phyloP scores from a whole-genome alignment of 1,139 yeast genomes.

The Protomyces macrosporus region DNA sequence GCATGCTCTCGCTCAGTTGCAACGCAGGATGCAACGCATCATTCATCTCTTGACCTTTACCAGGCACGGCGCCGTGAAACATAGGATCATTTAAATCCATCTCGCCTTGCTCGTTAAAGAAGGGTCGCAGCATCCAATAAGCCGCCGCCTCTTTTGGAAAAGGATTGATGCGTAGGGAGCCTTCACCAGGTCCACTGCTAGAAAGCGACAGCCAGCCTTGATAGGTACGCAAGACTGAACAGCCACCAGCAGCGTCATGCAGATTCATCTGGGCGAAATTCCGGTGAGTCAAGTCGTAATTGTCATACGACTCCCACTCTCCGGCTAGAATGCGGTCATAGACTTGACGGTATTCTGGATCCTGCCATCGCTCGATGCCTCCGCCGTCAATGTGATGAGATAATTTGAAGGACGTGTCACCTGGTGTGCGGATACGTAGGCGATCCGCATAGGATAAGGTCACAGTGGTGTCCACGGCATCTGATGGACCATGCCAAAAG shows the following conservation, averaged over 20 bases:
- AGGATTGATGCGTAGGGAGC: conserved; percentile 46
- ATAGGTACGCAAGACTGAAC: conserved; percentile 40
- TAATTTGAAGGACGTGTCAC: conserved; percentile 39
- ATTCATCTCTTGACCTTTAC: conserved; percentile 39
- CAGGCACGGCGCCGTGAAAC: conserved; percentile 38
- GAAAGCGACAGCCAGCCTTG: conserved; percentile 51
- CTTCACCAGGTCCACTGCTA: conserved; percentile 44
- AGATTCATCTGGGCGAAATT: conserved; percentile 41
- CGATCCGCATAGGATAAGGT: conserved; percentile 53
- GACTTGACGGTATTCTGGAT: conserved; percentile 42
- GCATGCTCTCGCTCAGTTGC: conserved; percentile 34
- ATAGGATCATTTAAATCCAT: conserved; percentile 32
- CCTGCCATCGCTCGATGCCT: conserved; percentile 49
- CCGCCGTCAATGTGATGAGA: conserved; percentile 49
- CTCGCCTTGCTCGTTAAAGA: conserved; percentile 37
- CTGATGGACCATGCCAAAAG: conserved; percentile 41
- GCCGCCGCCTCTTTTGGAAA: conserved; percentile 42
- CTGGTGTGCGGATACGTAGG: conserved; percentile 47
- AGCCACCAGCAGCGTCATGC: conserved; percentile 43
- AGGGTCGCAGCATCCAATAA: conserved; percentile 46
- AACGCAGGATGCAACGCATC: conserved; percentile 35
- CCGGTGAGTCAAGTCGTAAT: conserved; percentile 44
- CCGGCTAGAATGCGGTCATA: conserved; percentile 46
- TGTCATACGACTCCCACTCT: conserved; percentile 48
- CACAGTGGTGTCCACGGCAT: conserved; percentile 38